Evolutionary conservation across 1,139 yeast species (phyloP), one percentile per base, ranked within the genome.

Genomic region (Suhomyces taliae): DNA sequence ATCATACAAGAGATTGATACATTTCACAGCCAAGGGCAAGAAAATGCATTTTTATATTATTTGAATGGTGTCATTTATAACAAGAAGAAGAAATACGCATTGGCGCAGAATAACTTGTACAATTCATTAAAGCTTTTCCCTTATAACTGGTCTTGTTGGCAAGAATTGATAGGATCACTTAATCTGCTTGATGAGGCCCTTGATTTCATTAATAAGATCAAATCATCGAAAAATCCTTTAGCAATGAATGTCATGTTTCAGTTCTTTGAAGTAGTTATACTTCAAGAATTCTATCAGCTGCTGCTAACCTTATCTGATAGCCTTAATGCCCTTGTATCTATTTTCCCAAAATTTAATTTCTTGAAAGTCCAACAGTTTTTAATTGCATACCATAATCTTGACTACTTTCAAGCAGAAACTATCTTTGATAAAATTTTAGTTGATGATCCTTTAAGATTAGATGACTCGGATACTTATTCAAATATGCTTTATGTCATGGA

Each of bases 401-500:
- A 90, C 54, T 90, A 91, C 63, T 79, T 75, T 37, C 85, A 83
- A 48, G 91, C 98, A 0, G 97, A 90, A 56, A 63, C 72, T 39
- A 72, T 87, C 1, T 93, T 93, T 65, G 97, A 91, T 60, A 79
- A 81, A 44, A 79, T 95, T 1, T 69, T 91, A 32, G 65, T 75
- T 6, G 69, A 71, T n/a, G 98, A 93, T 62, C 99, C 99, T 0
- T 79, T 88, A 55, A 73, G 97, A 43, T 70, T 95, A 33, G 98
- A 93, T 59, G 97, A 90, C 59, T 72, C 93, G 69, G 99, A 93
- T 62, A 82, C 89, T 0, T 95, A 87, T 65, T 91, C 98, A 12
- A 93, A 95, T 65, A 89, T 95, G 67, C 75, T 95, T 39, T 95
- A 90, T 61, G 99, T 95, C 33, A 90, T 90, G 89, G 97, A 90